Evolutionary conservation across 2,329 filamentous ascomycete species (phyloP).

Genomic region (Microsporum audouinii): DNA sequence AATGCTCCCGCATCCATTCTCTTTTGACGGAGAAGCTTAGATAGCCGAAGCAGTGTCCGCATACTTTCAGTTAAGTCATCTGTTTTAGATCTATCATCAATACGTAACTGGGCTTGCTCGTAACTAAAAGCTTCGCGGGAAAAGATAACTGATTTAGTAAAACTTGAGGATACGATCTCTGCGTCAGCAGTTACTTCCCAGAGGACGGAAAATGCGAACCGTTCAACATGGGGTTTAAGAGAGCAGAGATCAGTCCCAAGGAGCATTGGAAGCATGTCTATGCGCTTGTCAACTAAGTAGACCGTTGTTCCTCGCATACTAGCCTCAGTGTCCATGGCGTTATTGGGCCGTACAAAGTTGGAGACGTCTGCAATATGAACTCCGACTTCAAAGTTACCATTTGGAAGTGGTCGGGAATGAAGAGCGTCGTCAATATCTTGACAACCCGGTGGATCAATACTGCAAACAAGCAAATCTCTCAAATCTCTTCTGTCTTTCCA

Average conservation of each 20-base stretch:
- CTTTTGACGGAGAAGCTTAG: constrained; percentile 86
- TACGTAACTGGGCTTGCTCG: constrained; percentile 85
- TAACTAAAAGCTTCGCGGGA: constrained; percentile 97
- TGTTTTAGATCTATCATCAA: constrained; percentile 76
- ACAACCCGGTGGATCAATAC: constrained; percentile 90
- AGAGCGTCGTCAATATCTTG: constrained; percentile 98
- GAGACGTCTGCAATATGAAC: constrained; percentile 99
- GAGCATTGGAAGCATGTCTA: constrained; percentile 96
- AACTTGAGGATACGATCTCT: constrained; percentile 71
- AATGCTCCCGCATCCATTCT: constrained; percentile 92
- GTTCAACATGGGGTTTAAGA: constrained; percentile 93
- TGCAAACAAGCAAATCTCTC: constrained; percentile 79
- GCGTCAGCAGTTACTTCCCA: constrained; percentile 84
- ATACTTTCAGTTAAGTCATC: constrained; percentile 87
- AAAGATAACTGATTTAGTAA: constrained; percentile 96
- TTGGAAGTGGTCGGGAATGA: constrained; percentile 71
- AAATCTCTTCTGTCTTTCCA: constrained; percentile 81
- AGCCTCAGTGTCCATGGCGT: constrained; percentile 92
- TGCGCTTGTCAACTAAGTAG: constrained; percentile 96
- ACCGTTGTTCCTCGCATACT: constrained; percentile 91
- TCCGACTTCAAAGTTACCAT: constrained; percentile 90
- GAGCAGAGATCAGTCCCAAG: constrained; percentile 94
- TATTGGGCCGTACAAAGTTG: constrained; percentile 93
- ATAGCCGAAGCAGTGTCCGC: constrained; percentile 73
- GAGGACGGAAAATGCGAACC: constrained; percentile 70